A percentile compares a stretch with the other conserved stretches of the same genome.
Evolutionary conservation across 495 filamentous ascomycete genomes (phyloP).

Genomic region (Xylaria telfairii): DNA sequence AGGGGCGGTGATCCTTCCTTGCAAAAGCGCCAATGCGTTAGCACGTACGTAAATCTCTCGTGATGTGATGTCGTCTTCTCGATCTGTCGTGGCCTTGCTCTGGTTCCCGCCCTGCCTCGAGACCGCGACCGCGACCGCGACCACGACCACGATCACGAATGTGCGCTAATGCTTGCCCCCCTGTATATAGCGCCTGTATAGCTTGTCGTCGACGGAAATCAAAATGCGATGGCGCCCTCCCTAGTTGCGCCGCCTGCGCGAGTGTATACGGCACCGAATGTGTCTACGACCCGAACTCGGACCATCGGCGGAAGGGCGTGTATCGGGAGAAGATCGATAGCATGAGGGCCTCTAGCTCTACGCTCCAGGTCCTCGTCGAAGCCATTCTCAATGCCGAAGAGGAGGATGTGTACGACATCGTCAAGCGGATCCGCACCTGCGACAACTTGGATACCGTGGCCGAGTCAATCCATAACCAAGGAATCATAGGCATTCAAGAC

Average conservation of each 20-base stretch:
- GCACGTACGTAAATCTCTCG: slow-evolving; percentile 56
- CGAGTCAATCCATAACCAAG: slow-evolving; percentile 70
- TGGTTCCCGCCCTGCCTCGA: neutral
- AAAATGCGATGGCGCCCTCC: slow-evolving; percentile 93
- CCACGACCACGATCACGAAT: too few relatives aligned
- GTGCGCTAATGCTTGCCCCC: slow-evolving; percentile 13
- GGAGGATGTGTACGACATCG: slow-evolving; percentile 80
- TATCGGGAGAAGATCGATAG: slow-evolving; percentile 95
- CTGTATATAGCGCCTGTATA: slow-evolving; percentile 71
- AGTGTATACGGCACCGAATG: slow-evolving; percentile 94
- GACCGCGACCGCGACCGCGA: neutral
- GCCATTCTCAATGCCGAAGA: slow-evolving; percentile 89
- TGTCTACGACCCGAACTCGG: slow-evolving; percentile 93
- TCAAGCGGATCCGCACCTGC: slow-evolving; percentile 87
- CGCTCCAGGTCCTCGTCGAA: slow-evolving; percentile 88
- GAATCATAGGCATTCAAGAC: slow-evolving; percentile 50
- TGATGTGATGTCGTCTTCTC: slow-evolving; percentile 15
- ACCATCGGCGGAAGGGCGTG: slow-evolving; percentile 94
- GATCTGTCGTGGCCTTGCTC: neutral
- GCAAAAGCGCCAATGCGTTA: slow-evolving; percentile 86
- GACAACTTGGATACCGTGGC: slow-evolving; percentile 92
- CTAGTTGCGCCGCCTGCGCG: slow-evolving; percentile 91
- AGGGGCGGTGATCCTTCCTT: slow-evolving; percentile 55
- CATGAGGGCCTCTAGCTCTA: slow-evolving; percentile 84
- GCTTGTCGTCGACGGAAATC: slow-evolving; percentile 90